phyloP scores from a whole-genome alignment of 805 yeast genomes.

The Grigorovia humatica region DNA sequence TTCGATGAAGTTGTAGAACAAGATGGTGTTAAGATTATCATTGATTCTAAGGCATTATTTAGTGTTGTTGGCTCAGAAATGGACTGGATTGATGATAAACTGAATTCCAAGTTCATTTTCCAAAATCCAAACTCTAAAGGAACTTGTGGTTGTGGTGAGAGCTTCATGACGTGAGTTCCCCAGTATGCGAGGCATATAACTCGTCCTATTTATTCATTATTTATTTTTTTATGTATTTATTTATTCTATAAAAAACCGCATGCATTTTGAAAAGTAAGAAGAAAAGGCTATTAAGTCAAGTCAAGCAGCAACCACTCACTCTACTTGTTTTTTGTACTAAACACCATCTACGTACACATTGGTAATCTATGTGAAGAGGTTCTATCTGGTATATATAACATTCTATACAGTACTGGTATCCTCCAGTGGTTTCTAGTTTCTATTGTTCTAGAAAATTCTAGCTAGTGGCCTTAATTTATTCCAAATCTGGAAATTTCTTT shows the following conservation, averaged over 20 bases:
- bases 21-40: constrained; percentile 84
- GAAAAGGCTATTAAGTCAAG: too few species aligned
- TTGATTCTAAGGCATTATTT: constrained; percentile 92
- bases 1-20: constrained; percentile 90
- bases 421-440: background rate
- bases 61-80: constrained; percentile 94
- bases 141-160: constrained; percentile 97
- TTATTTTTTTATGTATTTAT: too few species aligned
- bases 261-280: too few species aligned
- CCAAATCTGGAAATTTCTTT: background rate
- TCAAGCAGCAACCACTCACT: too few species aligned
- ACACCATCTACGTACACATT: too few species aligned
- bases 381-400: too few species aligned
- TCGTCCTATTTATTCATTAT: background rate
- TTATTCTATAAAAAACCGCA: too few species aligned
- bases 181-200: too few species aligned
- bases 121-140: constrained; percentile 95
- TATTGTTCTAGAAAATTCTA: constrained; percentile 7
- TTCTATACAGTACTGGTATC: background rate
- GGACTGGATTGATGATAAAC: constrained; percentile 96
- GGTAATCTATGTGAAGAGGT: too few species aligned
- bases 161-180: constrained; percentile 71
- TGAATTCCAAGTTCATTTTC: constrained; percentile 82
- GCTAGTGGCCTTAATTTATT: constrained; percentile 1
- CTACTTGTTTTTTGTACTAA: too few species aligned